Conservation (phyloP, 2,329 filamentous ascomycete species). For the Fusarium secorum region DNA sequence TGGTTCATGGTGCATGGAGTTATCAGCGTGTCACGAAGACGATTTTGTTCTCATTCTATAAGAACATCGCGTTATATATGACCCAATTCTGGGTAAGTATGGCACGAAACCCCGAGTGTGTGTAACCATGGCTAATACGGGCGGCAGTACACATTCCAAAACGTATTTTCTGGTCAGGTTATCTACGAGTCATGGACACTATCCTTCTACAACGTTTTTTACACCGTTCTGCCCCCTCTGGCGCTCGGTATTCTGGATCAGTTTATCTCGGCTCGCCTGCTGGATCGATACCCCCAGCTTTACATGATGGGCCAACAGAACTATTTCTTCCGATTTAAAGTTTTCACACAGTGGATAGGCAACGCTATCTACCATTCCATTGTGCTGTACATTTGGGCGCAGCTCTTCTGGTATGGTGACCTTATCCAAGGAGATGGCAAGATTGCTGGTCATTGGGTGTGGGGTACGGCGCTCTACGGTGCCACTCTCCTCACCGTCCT, state of each 20-base stretch:
- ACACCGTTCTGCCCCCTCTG: conserved; percentile 91
- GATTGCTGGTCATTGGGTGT: conserved; percentile 93
- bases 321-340: conserved; percentile 90
- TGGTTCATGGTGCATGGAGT: conserved; percentile 97
- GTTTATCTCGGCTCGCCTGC: conserved; percentile 90
- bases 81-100: conserved; percentile 94
- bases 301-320: conserved; percentile 94
- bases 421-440: conserved; percentile 80
- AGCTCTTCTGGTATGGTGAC: conserved; percentile 84
- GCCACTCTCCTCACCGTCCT: conserved; percentile 92
- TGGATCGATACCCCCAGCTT: conserved; percentile 95
- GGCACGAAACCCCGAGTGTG: neutral
- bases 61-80: conserved; percentile 98
- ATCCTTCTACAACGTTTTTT: conserved; percentile 99
- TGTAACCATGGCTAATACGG: conserved; percentile 26
- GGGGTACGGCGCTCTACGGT: conserved; percentile 95
- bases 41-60: conserved; percentile 98
- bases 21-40: conserved; percentile 97
- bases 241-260: conserved; percentile 97
- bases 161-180: conserved; percentile 95
- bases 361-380: conserved; percentile 97
- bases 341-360: conserved; percentile 90
- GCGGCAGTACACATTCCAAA: conserved; percentile 89
- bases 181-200: conserved; percentile 99
- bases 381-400: conserved; percentile 85